Conservation (phyloP, 2,329 filamentous ascomycete genomes). For the Fusarium penzigii region DNA sequence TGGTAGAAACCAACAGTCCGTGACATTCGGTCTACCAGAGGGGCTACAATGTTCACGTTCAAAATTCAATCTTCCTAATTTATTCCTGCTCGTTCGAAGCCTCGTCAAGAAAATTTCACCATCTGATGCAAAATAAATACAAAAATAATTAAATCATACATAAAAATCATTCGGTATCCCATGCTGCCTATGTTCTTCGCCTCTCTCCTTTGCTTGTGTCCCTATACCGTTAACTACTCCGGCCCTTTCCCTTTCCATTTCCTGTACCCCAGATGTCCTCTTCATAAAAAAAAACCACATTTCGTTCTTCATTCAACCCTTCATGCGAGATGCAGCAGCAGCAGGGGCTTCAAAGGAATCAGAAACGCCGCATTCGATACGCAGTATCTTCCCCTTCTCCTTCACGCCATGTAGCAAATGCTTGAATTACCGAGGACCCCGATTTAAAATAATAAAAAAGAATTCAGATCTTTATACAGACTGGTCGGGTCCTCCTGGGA, state of each 20-base stretch:
- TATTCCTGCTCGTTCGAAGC: constrained; percentile 3
- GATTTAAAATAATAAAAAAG: constrained; percentile 16
- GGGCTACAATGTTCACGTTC: no score
- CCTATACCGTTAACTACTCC: neutral
- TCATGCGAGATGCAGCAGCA: neutral
- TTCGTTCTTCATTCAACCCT: no score
- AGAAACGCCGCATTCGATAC: constrained; percentile 24
- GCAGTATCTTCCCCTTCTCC: constrained; percentile 15
- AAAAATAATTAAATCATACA: constrained; percentile 8
- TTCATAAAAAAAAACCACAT: constrained; percentile 1
- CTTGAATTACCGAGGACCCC: constrained; percentile 18
- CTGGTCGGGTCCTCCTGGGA: constrained; percentile 19
- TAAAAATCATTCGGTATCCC: constrained; percentile 12
- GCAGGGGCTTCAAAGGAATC: constrained; percentile 24
- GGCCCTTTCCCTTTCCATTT: constrained; percentile 19
- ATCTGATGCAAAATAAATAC: constrained; percentile 5
- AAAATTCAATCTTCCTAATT: no score
- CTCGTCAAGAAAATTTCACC: constrained; percentile 8
- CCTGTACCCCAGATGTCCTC: constrained; percentile 9
- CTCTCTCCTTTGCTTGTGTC: neutral
- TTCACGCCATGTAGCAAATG: constrained; percentile 29
- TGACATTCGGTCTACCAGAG: constrained; percentile 2
- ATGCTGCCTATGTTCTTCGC: constrained; percentile 1
- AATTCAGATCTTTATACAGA: constrained; percentile 7
- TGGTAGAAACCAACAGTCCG: no score